Conservation (phyloP, 139 green algal species). For the Eudorina sp. region DNA sequence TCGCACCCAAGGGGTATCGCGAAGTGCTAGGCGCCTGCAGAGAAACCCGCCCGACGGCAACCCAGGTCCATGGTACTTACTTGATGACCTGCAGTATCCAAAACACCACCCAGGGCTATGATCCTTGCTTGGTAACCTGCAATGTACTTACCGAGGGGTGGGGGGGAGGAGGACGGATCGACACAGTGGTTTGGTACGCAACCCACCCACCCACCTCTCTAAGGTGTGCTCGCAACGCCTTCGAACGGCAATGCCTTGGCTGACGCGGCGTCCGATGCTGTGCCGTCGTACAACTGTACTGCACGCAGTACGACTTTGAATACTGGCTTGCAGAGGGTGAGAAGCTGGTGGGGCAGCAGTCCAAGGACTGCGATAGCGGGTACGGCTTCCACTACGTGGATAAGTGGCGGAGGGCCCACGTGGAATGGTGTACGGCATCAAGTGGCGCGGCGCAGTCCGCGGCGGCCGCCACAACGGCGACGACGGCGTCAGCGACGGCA, state of each 20-base stretch:
- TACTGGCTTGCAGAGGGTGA: conserved; percentile 13
- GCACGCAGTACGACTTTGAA: conserved; percentile 6
- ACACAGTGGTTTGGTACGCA: neutral
- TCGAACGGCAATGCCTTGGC: neutral
- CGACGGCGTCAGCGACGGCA: neutral
- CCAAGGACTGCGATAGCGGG: neutral
- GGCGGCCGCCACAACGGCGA: neutral
- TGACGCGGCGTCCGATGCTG: neutral
- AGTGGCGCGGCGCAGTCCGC: neutral
- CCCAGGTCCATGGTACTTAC: no score
- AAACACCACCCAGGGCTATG: no score
- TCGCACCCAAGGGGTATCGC: no score
- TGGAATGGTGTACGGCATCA: neutral
- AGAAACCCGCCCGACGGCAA: no score
- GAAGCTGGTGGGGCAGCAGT: neutral
- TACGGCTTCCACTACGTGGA: neutral
- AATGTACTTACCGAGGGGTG: no score
- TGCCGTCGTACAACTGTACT: neutral
- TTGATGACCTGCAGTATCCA: no score
- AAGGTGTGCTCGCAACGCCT: neutral
- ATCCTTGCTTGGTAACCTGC: no score
- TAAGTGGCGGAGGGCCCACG: neutral
- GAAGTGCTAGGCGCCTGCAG: no score
- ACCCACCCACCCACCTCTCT: neutral
- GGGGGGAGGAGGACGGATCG: no score